Percentiles rank a stretch among this genome's conserved stretches.
phyloP scores from a whole-genome alignment of 2,329 filamentous ascomycete genomes.

The Stachybotrys chlorohalonatus region DNA sequence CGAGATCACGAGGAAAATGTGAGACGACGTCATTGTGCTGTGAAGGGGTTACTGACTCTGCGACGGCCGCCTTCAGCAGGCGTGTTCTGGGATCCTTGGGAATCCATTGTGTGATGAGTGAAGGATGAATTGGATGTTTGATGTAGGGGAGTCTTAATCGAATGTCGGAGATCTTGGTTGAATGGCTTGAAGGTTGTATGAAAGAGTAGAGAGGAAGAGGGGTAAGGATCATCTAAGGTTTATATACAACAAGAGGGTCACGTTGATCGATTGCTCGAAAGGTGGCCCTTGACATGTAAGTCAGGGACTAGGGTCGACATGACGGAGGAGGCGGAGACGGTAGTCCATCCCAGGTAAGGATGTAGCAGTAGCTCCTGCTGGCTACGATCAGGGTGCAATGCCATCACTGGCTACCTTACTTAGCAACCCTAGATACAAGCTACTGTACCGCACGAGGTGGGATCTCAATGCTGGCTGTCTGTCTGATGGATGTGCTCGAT shows the following conservation, averaged over 20 bases:
- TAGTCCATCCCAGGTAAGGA: neutral
- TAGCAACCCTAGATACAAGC: no score
- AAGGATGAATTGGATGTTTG: neutral
- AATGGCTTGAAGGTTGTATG: neutral
- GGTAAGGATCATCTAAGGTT: neutral
- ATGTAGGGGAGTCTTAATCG: neutral
- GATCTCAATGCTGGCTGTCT: no score
- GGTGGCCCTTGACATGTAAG: neutral
- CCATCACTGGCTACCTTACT: neutral
- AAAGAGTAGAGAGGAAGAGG: slow-evolving; percentile 1
- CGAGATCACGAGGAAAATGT: neutral
- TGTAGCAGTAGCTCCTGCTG: no score
- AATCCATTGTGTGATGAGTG: slow-evolving; percentile 15
- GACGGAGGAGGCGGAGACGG: slow-evolving; percentile 5
- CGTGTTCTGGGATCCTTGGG: slow-evolving; percentile 14
- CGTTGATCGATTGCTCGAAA: neutral
- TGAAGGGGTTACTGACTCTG: slow-evolving; percentile 13
- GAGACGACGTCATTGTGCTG: neutral
- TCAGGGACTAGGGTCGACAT: slow-evolving; percentile 28
- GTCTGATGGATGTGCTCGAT: neutral
- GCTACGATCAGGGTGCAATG: neutral
- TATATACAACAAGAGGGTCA: neutral
- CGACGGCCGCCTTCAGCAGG: slow-evolving; percentile 15
- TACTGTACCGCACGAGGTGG: no score
- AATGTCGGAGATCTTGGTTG: neutral